Evolutionary conservation across 176 grass and related monocot genomes (phyloP).

Genomic region (Triticum dicoccoides): DNA sequence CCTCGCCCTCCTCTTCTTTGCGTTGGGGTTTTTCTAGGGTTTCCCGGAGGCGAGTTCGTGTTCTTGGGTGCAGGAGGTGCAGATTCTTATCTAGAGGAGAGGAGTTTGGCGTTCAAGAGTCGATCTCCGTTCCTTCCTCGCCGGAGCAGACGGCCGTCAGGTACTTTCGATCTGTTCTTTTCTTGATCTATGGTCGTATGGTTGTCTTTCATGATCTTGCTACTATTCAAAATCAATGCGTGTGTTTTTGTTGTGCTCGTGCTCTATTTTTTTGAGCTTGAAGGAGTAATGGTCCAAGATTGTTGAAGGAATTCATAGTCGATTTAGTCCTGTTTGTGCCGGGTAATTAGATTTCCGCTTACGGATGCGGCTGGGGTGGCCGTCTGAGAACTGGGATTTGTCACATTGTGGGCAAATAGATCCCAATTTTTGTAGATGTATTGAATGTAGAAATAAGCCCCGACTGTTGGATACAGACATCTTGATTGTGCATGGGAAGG

Average conservation of each 20-base stretch:
- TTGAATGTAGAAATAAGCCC: no score
- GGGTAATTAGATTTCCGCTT: neutral
- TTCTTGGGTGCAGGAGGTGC: neutral
- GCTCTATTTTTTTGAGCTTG: neutral
- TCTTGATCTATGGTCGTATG: neutral
- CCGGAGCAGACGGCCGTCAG: neutral
- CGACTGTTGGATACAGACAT: no score
- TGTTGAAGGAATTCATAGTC: neutral
- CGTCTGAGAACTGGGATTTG: no score
- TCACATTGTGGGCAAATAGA: no score
- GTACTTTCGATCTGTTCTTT: neutral
- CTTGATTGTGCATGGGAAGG: no score
- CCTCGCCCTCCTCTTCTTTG: no score
- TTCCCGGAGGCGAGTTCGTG: neutral
- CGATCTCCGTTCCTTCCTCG: neutral
- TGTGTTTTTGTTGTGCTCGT: neutral
- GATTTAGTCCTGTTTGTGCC: neutral
- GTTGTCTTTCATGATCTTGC: neutral
- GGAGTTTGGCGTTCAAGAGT: neutral
- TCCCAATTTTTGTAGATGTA: no score
- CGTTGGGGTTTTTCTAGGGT: neutral
- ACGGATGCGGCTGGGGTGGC: neutral
- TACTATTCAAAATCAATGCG: neutral
- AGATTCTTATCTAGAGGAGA: neutral
- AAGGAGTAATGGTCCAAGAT: neutral